These are phyloP conservation scores for Xylaria arbuscula DNA, from an alignment of 2,329 filamentous ascomycete genomes.

Conservation along the genomic window DNA sequence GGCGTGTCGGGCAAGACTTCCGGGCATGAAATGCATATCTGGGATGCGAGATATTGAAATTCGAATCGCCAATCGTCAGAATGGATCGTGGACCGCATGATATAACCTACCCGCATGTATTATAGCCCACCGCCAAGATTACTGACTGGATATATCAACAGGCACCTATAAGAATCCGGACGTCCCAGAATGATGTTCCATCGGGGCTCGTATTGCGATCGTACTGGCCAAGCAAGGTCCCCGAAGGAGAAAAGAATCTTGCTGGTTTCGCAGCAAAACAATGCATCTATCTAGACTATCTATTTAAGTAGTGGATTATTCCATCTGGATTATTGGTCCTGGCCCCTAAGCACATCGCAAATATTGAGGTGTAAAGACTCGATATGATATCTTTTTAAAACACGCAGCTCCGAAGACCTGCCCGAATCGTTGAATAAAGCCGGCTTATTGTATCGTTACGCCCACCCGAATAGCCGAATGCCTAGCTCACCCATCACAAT, in stretches of 20 bases:
- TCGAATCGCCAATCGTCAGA: constrained; percentile 11
- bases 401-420: constrained; percentile 8
- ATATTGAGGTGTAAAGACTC: constrained; percentile 2
- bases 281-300: not conserved
- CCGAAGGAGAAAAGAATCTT: not conserved
- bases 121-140: constrained; percentile 19
- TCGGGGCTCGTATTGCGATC: constrained; percentile 2
- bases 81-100: not conserved
- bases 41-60: constrained; percentile 1
- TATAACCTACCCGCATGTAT: not conserved
- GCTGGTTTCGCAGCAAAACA: not conserved
- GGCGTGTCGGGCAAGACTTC: constrained; percentile 2
- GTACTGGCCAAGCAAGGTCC: not conserved
- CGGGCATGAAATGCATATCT: not conserved
- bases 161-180: constrained; percentile 15
- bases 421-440: constrained; percentile 17
- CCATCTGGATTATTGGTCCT: not conserved
- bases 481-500: not conserved
- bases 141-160: constrained; percentile 10
- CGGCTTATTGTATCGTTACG: constrained; percentile 20
- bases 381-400: constrained; percentile 7
- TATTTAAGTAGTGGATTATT: not conserved
- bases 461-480: constrained; percentile 28
- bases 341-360: not conserved
- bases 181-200: not conserved